Conservation (phyloP, 768 basidiomycete species). For the Suillus occidentalis region DNA sequence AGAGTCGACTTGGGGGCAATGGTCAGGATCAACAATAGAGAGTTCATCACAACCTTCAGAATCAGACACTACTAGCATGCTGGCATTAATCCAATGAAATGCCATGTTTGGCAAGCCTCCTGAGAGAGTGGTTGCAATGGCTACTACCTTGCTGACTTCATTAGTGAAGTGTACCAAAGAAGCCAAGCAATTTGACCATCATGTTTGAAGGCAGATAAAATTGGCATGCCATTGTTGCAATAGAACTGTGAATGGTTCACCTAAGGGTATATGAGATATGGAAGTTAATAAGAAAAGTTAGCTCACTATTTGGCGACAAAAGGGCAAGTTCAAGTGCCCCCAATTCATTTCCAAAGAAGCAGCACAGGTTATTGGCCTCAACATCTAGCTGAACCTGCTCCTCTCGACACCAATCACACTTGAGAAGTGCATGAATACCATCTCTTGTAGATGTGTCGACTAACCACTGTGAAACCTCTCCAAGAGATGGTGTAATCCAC, state of each 20-base stretch:
- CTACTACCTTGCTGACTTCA: slow-evolving; percentile 12
- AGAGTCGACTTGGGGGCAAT: background rate
- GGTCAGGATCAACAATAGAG: background rate
- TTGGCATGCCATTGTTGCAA: background rate
- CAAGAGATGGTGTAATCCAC: slow-evolving; percentile 28
- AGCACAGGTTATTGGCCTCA: slow-evolving; percentile 37
- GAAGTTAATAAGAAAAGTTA: background rate
- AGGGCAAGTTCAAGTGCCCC: slow-evolving; percentile 21
- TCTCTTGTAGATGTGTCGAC: slow-evolving; percentile 28
- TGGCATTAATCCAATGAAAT: background rate
- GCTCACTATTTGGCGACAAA: slow-evolving; percentile 11
- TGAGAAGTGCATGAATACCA: slow-evolving; percentile 33
- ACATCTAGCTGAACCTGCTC: slow-evolving; percentile 23
- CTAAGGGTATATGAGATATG: background rate
- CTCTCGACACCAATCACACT: slow-evolving; percentile 30
- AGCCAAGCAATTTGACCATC: slow-evolving; percentile 22
- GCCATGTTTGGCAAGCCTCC: background rate
- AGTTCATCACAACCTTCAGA: background rate
- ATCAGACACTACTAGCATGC: background rate
- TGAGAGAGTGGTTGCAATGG: slow-evolving; percentile 3
- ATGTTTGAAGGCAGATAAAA: background rate
- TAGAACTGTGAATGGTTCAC: background rate
- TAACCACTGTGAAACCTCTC: slow-evolving; percentile 31
- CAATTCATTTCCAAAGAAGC: slow-evolving; percentile 35
- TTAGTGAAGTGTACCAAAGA: slow-evolving; percentile 8